Evolutionary conservation across 2,329 filamentous ascomycete genomes (phyloP).

Genomic region (Aspergillus brasiliensis): DNA sequence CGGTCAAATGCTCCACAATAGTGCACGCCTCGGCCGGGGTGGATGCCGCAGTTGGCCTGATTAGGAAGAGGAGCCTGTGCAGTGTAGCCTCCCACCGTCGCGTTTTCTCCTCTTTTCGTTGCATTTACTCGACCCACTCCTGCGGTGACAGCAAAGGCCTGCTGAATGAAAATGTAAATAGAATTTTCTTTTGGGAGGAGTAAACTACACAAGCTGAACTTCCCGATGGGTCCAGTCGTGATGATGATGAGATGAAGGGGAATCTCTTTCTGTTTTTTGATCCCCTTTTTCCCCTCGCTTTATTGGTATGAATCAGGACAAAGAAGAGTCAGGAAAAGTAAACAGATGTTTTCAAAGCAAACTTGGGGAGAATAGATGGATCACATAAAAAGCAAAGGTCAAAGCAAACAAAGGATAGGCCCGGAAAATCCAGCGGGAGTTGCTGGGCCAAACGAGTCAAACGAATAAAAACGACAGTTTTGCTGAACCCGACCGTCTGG

Average conservation of each 20-base stretch:
- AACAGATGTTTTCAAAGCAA: background rate
- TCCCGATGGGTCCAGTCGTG: background rate
- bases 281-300: too few relatives aligned
- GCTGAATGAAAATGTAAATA: background rate
- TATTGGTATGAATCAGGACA: background rate
- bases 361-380: too few relatives aligned
- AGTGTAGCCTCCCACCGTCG: background rate
- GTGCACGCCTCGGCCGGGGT: background rate
- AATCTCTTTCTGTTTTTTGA: too few relatives aligned
- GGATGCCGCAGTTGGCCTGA: constrained; percentile 2
- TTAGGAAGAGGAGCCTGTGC: background rate
- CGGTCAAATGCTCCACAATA: background rate
- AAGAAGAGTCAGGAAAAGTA: background rate
- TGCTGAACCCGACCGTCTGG: constrained; percentile 30
- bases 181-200: background rate
- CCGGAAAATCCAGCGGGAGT: background rate
- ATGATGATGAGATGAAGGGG: background rate
- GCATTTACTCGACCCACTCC: background rate
- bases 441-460: background rate
- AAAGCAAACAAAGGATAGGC: background rate
- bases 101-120: background rate
- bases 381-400: too few relatives aligned
- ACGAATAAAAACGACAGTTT: too few relatives aligned
- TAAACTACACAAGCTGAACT: background rate
- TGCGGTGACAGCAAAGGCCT: background rate